Evolutionary conservation across 225 moss, liverwort and hornwort genomes (phyloP).

Genomic region (Straminergon stramineum): DNA sequence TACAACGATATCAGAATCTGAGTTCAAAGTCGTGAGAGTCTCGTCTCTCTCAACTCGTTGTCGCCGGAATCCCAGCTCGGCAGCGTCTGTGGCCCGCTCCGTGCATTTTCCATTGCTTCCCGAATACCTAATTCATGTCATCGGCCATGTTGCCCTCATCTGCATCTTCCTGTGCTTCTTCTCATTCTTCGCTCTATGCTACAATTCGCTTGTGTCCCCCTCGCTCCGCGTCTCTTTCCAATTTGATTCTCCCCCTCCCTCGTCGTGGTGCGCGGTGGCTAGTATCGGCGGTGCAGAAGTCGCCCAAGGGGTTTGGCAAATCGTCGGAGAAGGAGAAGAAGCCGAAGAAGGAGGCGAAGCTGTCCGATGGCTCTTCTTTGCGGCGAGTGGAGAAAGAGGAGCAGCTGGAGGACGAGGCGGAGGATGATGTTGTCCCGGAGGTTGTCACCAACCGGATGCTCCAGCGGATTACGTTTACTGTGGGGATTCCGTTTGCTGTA

Average conservation of each 20-base stretch:
- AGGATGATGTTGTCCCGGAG: conserved; percentile 83
- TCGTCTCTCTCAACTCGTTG: neutral
- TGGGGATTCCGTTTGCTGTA: conserved; percentile 60
- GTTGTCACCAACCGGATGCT: conserved; percentile 96
- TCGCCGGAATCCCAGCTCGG: neutral
- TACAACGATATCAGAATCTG: neutral
- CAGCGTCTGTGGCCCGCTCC: neutral
- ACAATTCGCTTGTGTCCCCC: neutral
- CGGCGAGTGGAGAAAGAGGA: neutral
- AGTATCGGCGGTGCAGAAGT: conserved; percentile 28
- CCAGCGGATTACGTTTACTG: conserved; percentile 64
- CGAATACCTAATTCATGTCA: neutral
- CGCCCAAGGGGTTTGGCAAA: conserved; percentile 58
- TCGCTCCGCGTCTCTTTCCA: neutral
- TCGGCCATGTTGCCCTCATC: conserved; percentile 27
- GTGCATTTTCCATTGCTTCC: neutral
- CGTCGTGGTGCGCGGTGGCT: neutral
- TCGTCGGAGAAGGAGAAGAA: conserved; percentile 28
- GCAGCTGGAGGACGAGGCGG: neutral
- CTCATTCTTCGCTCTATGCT: neutral
- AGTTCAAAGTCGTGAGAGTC: neutral
- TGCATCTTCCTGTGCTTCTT: neutral
- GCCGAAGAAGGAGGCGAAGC: neutral
- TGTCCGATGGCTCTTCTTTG: neutral
- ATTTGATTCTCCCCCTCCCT: neutral